Evolutionary conservation across 108 stramenopile genomes (phyloP).

Genomic region (Nannochloropsis oceanica): DNA sequence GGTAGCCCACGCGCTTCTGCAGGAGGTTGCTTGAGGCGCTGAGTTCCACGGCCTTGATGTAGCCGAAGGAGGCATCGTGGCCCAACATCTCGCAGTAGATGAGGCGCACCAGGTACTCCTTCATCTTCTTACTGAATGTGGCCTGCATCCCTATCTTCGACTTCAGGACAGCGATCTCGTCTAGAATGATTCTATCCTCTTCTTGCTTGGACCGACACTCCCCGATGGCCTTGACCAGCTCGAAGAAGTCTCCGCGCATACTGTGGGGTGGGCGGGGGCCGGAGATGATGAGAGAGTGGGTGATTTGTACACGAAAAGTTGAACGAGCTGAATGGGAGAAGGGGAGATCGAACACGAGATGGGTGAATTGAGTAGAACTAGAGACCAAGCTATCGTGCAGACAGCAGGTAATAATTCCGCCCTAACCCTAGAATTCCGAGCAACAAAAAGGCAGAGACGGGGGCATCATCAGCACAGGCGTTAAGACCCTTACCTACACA

Average conservation of each 20-base stretch:
- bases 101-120: slow-evolving; percentile 89
- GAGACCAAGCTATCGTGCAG: neutral
- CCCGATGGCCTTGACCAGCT: slow-evolving; percentile 96
- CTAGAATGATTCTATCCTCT: slow-evolving; percentile 91
- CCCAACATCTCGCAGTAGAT: slow-evolving; percentile 99
- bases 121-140: slow-evolving; percentile 51
- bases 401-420: no score
- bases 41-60: slow-evolving; percentile 90
- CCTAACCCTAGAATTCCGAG: no score
- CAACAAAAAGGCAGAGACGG: no score
- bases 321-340: neutral
- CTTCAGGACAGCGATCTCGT: slow-evolving; percentile 71
- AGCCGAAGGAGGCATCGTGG: slow-evolving; percentile 87
- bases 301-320: no score
- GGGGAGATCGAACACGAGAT: neutral
- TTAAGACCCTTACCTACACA: no score
- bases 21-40: slow-evolving; percentile 68
- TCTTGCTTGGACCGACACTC: slow-evolving; percentile 99
- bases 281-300: neutral
- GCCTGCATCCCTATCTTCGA: slow-evolving; percentile 41
- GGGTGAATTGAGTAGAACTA: neutral
- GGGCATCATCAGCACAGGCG: no score
- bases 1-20: slow-evolving; percentile 87
- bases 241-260: slow-evolving; percentile 78
- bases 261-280: neutral